These are phyloP conservation scores for Coleophoma crateriformis DNA, from an alignment of 2,329 filamentous ascomycete genomes.

Conservation along the genomic window DNA sequence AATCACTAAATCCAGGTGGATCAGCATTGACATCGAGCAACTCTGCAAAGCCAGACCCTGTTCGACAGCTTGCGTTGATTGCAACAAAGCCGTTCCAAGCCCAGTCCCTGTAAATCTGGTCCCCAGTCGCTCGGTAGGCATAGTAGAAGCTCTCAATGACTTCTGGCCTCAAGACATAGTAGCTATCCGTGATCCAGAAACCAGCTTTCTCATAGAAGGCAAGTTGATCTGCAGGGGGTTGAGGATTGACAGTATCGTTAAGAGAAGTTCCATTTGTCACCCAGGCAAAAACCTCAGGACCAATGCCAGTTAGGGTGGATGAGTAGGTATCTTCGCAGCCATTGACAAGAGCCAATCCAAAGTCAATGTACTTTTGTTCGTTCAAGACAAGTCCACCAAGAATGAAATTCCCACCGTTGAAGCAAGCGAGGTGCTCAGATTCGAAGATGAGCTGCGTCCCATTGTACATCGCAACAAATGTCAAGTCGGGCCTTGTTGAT, in stretches of 20 bases:
- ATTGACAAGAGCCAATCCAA: constrained; percentile 66
- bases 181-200: constrained; percentile 59
- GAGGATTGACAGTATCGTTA: constrained; percentile 33
- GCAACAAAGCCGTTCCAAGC: constrained; percentile 72
- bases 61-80: constrained; percentile 58
- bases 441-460: constrained; percentile 36
- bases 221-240: constrained; percentile 35
- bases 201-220: constrained; percentile 62
- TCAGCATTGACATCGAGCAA: constrained; percentile 59
- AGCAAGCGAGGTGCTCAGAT: constrained; percentile 63
- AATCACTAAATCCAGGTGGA: constrained; percentile 46
- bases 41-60: constrained; percentile 61
- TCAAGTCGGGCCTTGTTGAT: constrained; percentile 59
- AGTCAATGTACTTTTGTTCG: constrained; percentile 62
- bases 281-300: constrained; percentile 69
- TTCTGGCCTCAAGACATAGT: constrained; percentile 72
- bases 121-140: constrained; percentile 73
- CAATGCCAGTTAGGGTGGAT: constrained; percentile 64
- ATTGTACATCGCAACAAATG: constrained; percentile 59
- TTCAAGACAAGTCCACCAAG: constrained; percentile 69
- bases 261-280: constrained; percentile 33
- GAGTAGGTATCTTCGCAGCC: constrained; percentile 72
- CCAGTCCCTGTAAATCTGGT: constrained; percentile 75
- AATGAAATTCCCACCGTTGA: constrained; percentile 80
- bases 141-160: constrained; percentile 85